These are phyloP conservation scores for Kwoniella sp. DNA, from an alignment of 768 basidiomycete genomes.

Conservation along the genomic window DNA sequence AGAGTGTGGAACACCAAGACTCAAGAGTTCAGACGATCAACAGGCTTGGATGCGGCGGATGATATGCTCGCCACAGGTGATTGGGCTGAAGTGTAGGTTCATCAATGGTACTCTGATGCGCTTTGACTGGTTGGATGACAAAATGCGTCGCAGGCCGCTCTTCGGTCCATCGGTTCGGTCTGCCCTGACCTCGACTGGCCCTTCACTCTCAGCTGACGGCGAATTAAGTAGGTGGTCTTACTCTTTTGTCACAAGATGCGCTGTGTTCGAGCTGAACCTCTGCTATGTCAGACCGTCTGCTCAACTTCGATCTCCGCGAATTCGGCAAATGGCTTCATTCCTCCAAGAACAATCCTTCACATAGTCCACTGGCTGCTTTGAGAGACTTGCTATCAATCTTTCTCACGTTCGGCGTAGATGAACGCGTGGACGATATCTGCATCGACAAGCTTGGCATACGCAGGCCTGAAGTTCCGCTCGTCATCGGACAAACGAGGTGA, in stretches of 20 bases:
- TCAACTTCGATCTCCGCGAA: constrained; percentile 24
- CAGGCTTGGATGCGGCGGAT: constrained; percentile 72
- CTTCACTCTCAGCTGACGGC: background rate
- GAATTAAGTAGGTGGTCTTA: background rate
- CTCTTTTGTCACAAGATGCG: background rate
- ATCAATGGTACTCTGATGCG: background rate
- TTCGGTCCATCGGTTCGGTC: background rate
- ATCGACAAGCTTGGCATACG: constrained; percentile 63
- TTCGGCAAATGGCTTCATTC: constrained; percentile 28
- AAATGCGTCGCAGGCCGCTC: background rate
- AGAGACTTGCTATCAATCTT: constrained; percentile 67
- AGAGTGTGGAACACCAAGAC: constrained; percentile 85
- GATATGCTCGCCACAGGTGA: constrained; percentile 71
- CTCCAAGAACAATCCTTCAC: constrained; percentile 41
- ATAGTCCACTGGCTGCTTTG: constrained; percentile 61
- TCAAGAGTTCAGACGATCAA: constrained; percentile 81
- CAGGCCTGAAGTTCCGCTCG: constrained; percentile 53
- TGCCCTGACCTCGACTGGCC: background rate
- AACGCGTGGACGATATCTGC: constrained; percentile 72
- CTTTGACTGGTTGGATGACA: background rate
- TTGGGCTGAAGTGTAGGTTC: constrained; percentile 71
- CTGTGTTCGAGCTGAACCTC: background rate
- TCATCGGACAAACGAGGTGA: constrained; percentile 13
- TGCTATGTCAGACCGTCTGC: constrained; percentile 26
- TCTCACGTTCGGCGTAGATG: constrained; percentile 70